A percentile compares a stretch with the other conserved stretches of the same genome.
Conservation (phyloP, 352 stramenopile species). For the Pythium folliculosum region DNA sequence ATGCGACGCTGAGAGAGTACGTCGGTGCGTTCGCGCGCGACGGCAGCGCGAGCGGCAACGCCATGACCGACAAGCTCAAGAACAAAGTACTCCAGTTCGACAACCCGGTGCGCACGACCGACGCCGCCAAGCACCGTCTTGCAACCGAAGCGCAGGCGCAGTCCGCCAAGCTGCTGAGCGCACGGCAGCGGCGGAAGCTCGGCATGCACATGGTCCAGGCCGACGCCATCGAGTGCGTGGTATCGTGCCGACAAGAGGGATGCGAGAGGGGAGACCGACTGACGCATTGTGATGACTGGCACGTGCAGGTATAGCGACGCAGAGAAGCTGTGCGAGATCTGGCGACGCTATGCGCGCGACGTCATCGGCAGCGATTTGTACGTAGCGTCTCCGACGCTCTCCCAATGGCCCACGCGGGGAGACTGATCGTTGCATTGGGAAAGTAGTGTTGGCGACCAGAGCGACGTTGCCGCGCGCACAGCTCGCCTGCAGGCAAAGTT, state of each 20-base stretch:
- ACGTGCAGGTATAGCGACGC: slow-evolving; percentile 44
- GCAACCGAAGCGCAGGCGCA: slow-evolving; percentile 44
- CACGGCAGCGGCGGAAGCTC: slow-evolving; percentile 54
- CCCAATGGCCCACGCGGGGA: no score
- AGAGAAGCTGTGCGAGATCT: slow-evolving; percentile 65
- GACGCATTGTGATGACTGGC: not conserved
- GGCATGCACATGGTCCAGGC: slow-evolving; percentile 51
- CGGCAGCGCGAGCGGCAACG: slow-evolving; percentile 5
- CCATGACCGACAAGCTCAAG: slow-evolving; percentile 57
- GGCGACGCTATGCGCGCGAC: slow-evolving; percentile 60
- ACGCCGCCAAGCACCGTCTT: slow-evolving; percentile 28
- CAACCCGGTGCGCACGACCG: slow-evolving; percentile 59
- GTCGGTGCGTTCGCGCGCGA: slow-evolving; percentile 27
- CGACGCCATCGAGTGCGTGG: slow-evolving; percentile 48
- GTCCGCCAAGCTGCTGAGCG: slow-evolving; percentile 59
- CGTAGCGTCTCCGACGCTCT: not conserved
- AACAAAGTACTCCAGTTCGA: slow-evolving; percentile 82
- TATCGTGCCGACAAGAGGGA: not conserved
- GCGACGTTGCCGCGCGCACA: slow-evolving; percentile 22
- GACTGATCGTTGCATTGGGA: no score
- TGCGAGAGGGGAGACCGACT: no score
- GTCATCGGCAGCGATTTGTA: slow-evolving; percentile 46
- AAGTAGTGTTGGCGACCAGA: slow-evolving; percentile 17
- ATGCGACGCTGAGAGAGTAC: slow-evolving; percentile 44
- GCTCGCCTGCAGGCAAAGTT: slow-evolving; percentile 53